Base-by-base conservation (phyloP, 345 rosid species). In the Eucalyptus curtisii region DNA sequence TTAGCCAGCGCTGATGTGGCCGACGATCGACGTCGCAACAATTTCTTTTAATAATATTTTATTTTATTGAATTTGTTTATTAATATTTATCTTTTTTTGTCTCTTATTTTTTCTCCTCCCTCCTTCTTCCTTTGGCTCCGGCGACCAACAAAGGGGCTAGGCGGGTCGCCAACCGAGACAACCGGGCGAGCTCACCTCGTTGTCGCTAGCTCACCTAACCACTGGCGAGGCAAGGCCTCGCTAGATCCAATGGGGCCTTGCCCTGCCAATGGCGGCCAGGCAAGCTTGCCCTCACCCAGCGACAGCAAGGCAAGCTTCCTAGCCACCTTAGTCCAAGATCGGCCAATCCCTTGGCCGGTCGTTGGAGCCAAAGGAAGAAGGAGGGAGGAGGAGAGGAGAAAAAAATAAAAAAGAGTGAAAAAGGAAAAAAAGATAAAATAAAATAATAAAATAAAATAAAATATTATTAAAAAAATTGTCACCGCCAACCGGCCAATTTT, bases 1-100 rank as follows among this genome's bases (percentile, higher is more conserved):
- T 0, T 0, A 2, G 2, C 8, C 1, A 0, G 2, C 0, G 0
- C 2, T 19, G 0, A 52, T 52, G 10, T 19, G 55, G 10, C 0
- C 0, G 1, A 2, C 1, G 0, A 52, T 52, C 4, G 1, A 52
- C 2, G 9, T 0, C 4, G 0, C 0, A 52, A 52, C 24, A 50
- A 50, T 17, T 50, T 17, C 0, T 50, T 52, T 17, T 52, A 17
- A 52, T 52, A 52, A 7, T 17, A 50, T 17, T 50, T 50, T 6
- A 50, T 50, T 50, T 49, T 50, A 16, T 0, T 42, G 7, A 16
- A 50, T 2, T 17, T 17, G 0, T 52, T 50, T 3, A 50, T 50
- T 50, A 17, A 0, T 50, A 16, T 50, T 16, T 6, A 3, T 17
- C 3, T 7, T 50, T 50, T 17, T 17, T 3, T 0, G 1, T 49